Base-by-base conservation (phyloP, 768 basidiomycete genomes). In the Heimioporus sp. region DNA sequence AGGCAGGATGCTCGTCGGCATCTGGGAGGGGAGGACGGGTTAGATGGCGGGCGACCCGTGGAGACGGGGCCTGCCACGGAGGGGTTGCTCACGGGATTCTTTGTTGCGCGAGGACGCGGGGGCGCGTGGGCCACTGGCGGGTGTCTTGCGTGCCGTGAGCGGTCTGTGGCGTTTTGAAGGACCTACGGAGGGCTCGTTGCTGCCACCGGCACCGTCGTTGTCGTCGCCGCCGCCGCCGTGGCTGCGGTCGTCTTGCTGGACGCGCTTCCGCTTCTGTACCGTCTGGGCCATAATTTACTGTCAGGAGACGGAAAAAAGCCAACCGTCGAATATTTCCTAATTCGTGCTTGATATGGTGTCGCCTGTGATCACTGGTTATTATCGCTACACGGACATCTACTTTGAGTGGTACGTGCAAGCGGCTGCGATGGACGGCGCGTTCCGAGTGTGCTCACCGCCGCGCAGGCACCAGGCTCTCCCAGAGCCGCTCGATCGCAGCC, bases 311-410 rank as follows among this genome's bases (percentile, higher is more conserved):
- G 15, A 13, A 17, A 31, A 48, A 42, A n/a, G 15, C 19, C 9
- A 41, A 1, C n/a, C n/a, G n/a, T n/a, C n/a, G n/a, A n/a, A n/a
- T n/a, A n/a, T 40, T 63, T 51, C 56, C 61, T 13, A 49, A 47
- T 47, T 34, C 12, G 56, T 38, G 36, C 39, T 57, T 52, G 54
- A 37, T 12, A 68, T 69, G 68, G 69, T 70, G 38, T 67, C 69
- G 24, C 72, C 78, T 5, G 74, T 81, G 5, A 68, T 84, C 44
- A 84, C 79, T 52, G 89, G 89, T 13, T 92, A 86, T 62, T 92
- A 91, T 65, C 75, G 92, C 47, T 92, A 87, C 65, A 90, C 90
- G 0, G 91, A 94, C 68, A 85, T 93, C 47, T 86, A 83, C 79
- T 92, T 83, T 51, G 85, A 90, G 65, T 91, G 86, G 90, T 86